phyloP scores from a whole-genome alignment of 2,329 filamentous ascomycete genomes.

The Dactylellina leptospora region DNA sequence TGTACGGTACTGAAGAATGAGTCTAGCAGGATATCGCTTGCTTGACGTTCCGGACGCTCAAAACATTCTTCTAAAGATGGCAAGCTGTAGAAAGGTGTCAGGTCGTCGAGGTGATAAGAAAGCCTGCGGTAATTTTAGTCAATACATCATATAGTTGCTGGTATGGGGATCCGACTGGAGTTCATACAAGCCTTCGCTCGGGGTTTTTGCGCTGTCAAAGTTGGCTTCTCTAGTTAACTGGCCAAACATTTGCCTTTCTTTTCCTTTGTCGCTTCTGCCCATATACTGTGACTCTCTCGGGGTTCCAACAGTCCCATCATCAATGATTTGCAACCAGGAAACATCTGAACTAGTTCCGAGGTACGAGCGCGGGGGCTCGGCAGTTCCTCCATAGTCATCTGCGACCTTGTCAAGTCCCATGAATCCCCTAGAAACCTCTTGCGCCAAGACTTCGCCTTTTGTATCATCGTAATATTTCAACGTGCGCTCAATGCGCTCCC shows the following conservation, averaged over 20 bases:
- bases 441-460: conserved; percentile 23
- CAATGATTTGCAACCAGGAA: conserved; percentile 49
- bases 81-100: conserved; percentile 42
- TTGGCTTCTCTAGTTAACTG: neutral
- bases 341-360: conserved; percentile 50
- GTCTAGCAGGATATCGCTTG: conserved; percentile 53
- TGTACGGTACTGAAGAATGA: conserved; percentile 55
- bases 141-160: neutral
- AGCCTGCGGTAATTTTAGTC: conserved; percentile 3
- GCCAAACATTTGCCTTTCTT: neutral
- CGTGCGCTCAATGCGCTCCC: conserved; percentile 29
- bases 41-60: conserved; percentile 40
- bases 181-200: conserved; percentile 34
- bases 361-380: conserved; percentile 33
- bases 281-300: neutral
- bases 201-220: conserved; percentile 3
- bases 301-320: conserved; percentile 11
- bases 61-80: conserved; percentile 51
- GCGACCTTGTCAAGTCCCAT: conserved; percentile 47
- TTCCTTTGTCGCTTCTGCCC: neutral
- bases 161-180: neutral
- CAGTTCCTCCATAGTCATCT: conserved; percentile 38
- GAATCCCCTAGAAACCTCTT: conserved; percentile 37
- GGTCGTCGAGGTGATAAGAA: conserved; percentile 54
- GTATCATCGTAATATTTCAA: conserved; percentile 28